Conservation (phyloP, 75 land plant genomes). For the Chamaecyparis obtusa region DNA sequence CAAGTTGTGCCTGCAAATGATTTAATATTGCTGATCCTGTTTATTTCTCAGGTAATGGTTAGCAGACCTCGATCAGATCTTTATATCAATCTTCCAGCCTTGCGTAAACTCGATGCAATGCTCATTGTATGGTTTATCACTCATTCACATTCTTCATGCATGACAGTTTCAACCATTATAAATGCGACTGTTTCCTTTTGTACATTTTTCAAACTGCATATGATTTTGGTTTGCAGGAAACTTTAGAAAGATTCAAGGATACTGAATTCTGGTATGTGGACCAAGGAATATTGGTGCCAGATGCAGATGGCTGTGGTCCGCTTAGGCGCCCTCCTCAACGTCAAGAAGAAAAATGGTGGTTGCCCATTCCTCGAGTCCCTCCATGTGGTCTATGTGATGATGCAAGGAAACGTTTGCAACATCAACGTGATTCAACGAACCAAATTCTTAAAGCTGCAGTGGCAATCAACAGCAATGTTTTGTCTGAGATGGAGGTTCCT, state of each 20-base stretch:
- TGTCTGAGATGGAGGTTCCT: conserved; percentile 86
- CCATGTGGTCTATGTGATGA: conserved; percentile 52
- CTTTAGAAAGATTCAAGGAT: conserved; percentile 58
- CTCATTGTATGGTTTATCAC: conserved; percentile 24
- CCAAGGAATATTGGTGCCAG: conserved; percentile 43
- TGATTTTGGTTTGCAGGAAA: conserved; percentile 44
- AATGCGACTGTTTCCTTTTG: background rate
- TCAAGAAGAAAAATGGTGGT: conserved; percentile 91
- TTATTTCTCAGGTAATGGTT: conserved; percentile 27
- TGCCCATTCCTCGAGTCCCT: conserved; percentile 77
- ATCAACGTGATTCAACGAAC: conserved; percentile 70
- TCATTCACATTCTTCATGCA: background rate
- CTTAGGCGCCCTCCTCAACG: conserved; percentile 38
- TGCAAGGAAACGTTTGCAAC: conserved; percentile 61
- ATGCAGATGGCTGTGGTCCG: conserved; percentile 23
- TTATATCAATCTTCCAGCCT: conserved; percentile 37
- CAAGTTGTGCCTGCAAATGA: background rate
- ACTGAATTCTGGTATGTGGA: conserved; percentile 89
- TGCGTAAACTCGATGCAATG: conserved; percentile 37
- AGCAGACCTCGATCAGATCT: conserved; percentile 37
- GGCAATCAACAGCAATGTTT: conserved; percentile 62
- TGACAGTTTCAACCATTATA: background rate
- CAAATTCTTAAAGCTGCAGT: conserved; percentile 81
- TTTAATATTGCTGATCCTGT: background rate
- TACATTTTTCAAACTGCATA: background rate